Evolutionary conservation across 2,329 filamentous ascomycete species (phyloP), one percentile per base, ranked within the genome.

Genomic region (Penicillium sp.): DNA sequence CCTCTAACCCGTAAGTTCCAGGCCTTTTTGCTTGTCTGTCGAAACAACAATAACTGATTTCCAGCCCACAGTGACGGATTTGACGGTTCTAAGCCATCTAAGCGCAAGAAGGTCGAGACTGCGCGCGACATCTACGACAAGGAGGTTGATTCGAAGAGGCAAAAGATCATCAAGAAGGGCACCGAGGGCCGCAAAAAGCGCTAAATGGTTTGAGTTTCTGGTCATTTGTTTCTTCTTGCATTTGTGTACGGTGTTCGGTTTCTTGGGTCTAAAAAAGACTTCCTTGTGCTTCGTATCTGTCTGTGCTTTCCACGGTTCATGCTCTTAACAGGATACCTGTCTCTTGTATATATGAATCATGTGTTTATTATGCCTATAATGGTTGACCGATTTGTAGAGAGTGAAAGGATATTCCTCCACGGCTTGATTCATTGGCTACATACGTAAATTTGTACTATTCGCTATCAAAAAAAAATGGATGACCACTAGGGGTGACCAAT

Each of bases 1-100:
- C 97, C 77, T 88, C 91, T 59, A 91, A 96, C 67, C 87, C 89
- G 84, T 93, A 81, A 82, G 87, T 76, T 27, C 14, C 43, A 42
- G 38, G n/a, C 19, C 38, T 56, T 41, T 45, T 32, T 6, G 19
- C 26, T 27, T 34, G 14, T 35, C 9, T 13, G n/a, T 23, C 10
- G 61, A 65, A 69, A 65, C 66, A 69, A 64, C 68, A 70, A 72
- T 72, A 70, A 73, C 71, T 75, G 68, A 75, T 72, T 65, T 60
- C 49, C 60, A 69, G 66, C 60, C 65, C 69, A 56, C 65, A 75
- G 72, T 67, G 73, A 77, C 65, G 74, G 72, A 66, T 73, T 76
- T 61, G 75, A 77, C 34, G 76, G 81, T 47, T 80, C 56, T 2
- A 94, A 92, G 79, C 84, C 85, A n/a, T 79, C 78, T 54, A 90